Conservation (phyloP, 1,284 basidiomycete genomes). For the Agroathelia rolfsii region DNA sequence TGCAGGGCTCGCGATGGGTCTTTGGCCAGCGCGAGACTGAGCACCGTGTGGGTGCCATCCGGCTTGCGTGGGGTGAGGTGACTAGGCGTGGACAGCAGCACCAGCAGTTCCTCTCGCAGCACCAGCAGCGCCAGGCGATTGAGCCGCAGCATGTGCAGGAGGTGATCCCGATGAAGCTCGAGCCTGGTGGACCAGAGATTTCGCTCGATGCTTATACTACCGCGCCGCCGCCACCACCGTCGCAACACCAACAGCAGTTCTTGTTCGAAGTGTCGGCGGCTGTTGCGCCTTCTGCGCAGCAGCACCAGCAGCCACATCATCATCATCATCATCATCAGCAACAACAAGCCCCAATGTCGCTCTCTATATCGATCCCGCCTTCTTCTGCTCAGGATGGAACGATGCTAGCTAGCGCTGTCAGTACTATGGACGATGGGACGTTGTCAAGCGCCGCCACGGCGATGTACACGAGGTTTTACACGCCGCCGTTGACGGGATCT, state of each 20-base stretch:
- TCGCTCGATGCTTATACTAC: slow-evolving; percentile 27
- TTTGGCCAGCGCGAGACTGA: slow-evolving; percentile 66
- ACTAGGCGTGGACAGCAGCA: slow-evolving; percentile 9
- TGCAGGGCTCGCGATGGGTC: slow-evolving; percentile 73
- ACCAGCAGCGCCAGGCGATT: too few species aligned
- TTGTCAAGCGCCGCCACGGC: too few species aligned
- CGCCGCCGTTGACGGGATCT: too few species aligned
- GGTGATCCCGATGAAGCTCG: too few species aligned
- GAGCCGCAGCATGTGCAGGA: too few species aligned
- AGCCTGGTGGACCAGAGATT: slow-evolving; percentile 23
- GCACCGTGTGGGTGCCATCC: slow-evolving; percentile 55
- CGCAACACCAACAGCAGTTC: slow-evolving; percentile 19
- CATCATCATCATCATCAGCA: too few species aligned
- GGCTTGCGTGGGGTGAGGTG: slow-evolving; percentile 48
- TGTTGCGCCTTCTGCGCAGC: slow-evolving; percentile 7
- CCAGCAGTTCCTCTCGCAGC: slow-evolving; percentile 5
- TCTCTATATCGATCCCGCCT: too few species aligned
- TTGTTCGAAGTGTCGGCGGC: slow-evolving; percentile 15
- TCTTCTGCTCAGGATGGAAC: too few species aligned
- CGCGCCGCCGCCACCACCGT: slow-evolving; percentile 24
- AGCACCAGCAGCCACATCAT: slow-evolving; percentile 10
- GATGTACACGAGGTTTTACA: too few species aligned
- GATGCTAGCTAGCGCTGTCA: too few species aligned
- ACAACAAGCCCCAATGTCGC: too few species aligned
- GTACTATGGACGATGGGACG: too few species aligned